Evolutionary conservation across 805 yeast genomes (phyloP).

Genomic region (Candida maltosa): DNA sequence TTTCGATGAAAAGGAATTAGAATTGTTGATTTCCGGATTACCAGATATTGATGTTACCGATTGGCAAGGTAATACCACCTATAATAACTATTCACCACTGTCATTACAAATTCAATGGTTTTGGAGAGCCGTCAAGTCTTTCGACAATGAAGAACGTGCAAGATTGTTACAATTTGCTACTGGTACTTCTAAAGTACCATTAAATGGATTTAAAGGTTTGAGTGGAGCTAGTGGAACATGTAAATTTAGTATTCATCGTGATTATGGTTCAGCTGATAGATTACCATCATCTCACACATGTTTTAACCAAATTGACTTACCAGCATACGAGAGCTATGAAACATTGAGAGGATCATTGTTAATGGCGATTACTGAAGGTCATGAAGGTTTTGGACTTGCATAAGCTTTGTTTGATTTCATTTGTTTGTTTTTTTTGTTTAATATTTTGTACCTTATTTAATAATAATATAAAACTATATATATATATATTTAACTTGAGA

Average conservation of each 20-base stretch:
- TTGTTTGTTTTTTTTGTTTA: not conserved
- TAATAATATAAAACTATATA: too few species aligned
- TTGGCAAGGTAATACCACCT: constrained; percentile 84
- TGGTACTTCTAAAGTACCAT: constrained; percentile 94
- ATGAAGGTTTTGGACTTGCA: constrained; percentile 93
- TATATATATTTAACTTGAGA: too few species aligned
- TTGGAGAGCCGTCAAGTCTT: constrained; percentile 96
- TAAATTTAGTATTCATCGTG: constrained; percentile 86
- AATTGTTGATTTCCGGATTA: constrained; percentile 85
- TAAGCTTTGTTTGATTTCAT: too few species aligned
- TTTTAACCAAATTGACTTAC: constrained; percentile 90
- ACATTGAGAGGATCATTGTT: constrained; percentile 76
- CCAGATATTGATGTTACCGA: constrained; percentile 96
- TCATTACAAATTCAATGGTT: constrained; percentile 93
- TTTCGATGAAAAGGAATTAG: constrained; percentile 94
- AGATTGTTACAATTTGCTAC: constrained; percentile 92
- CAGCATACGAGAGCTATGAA: constrained; percentile 88
- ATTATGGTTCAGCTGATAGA: constrained; percentile 79
- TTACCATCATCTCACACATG: constrained; percentile 96
- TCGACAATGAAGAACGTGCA: constrained; percentile 91
- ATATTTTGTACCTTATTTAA: not conserved
- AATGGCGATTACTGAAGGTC: constrained; percentile 89
- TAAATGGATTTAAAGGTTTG: constrained; percentile 87
- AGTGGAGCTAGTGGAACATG: constrained; percentile 84
- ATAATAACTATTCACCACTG: constrained; percentile 77